Evolutionary conservation across 495 filamentous ascomycete genomes (phyloP).

Genomic region (Penicillium robsamsonii): DNA sequence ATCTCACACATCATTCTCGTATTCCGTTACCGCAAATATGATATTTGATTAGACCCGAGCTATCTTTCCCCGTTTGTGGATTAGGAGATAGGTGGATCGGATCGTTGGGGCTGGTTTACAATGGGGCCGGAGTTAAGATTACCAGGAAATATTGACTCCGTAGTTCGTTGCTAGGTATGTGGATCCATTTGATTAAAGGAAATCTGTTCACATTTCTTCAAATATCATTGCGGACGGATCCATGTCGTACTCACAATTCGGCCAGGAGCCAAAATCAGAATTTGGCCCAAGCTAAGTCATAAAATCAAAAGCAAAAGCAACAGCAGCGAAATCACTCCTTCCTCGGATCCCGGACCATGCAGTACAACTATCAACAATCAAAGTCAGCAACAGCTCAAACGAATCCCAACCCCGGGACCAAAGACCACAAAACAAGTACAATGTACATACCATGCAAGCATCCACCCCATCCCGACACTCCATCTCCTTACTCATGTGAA

Average conservation of each 20-base stretch:
- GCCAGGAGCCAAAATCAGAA: not conserved
- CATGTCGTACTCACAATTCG: not conserved
- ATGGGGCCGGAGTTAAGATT: constrained; percentile 18
- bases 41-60: constrained; percentile 2
- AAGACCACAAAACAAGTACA: not conserved
- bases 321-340: constrained; percentile 8
- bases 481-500: constrained; percentile 58
- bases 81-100: constrained; percentile 12
- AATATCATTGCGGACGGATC: not conserved
- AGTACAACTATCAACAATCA: constrained; percentile 27
- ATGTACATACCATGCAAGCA: constrained; percentile 33
- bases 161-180: not conserved
- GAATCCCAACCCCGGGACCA: not conserved
- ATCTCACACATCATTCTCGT: not conserved
- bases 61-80: constrained; percentile 17
- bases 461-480: constrained; percentile 57
- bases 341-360: constrained; percentile 34
- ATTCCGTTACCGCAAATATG: not conserved
- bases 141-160: constrained; percentile 1
- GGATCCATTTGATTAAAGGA: not conserved
- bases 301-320: not conserved
- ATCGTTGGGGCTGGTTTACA: constrained; percentile 20
- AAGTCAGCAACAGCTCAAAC: constrained; percentile 7
- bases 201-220: not conserved
- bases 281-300: not conserved